phyloP scores from a whole-genome alignment of 73 alveolate species.

The Paramecium sonneborni region DNA sequence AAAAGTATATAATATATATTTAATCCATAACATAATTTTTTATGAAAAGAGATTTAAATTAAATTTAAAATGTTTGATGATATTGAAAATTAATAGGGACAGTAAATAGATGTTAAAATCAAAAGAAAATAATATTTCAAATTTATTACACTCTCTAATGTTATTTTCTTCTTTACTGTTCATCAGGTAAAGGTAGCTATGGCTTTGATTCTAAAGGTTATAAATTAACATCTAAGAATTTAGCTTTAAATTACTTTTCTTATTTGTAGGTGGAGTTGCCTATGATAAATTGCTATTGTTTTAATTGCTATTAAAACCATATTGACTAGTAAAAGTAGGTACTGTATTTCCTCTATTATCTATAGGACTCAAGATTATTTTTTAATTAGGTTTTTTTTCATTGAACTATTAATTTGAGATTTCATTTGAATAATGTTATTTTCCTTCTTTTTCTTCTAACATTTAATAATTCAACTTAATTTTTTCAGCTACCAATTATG shows the following conservation, averaged over 20 bases:
- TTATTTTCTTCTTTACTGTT: neutral
- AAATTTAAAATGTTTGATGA: no score
- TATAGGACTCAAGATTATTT: neutral
- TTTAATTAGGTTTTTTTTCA: neutral
- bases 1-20: no score
- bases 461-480: neutral
- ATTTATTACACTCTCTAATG: neutral
- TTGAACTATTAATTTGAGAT: neutral
- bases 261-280: slow-evolving; percentile 7
- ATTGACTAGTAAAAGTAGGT: neutral
- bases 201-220: slow-evolving; percentile 1
- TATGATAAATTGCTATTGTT: neutral
- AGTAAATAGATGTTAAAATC: neutral
- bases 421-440: neutral
- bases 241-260: neutral
- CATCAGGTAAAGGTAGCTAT: neutral
- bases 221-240: slow-evolving; percentile 1
- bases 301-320: neutral
- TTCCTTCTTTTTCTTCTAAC: neutral
- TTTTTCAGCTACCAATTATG: neutral
- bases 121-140: neutral
- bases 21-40: neutral
- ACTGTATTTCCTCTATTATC: slow-evolving; percentile 20
- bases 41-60: no score
- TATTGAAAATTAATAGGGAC: neutral